Conservation (phyloP, 495 filamentous ascomycete genomes). For the Penicillium daleae region DNA sequence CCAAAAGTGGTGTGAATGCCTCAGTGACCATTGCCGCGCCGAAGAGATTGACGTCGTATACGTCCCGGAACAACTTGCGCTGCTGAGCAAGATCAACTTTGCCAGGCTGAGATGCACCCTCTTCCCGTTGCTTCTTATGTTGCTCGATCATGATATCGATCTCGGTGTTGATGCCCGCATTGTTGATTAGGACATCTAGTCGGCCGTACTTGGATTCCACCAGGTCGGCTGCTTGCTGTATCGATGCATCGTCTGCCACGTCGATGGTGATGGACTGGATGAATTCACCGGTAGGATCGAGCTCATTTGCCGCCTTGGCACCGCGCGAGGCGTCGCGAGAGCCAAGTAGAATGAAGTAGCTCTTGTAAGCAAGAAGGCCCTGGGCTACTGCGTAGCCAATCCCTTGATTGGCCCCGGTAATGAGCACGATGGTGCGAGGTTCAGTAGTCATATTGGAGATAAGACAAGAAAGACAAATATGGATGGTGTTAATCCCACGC, state of each 20-base stretch:
- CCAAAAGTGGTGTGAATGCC: constrained; percentile 48
- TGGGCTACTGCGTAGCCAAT: constrained; percentile 46
- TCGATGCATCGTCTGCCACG: constrained; percentile 42
- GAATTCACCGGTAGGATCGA: constrained; percentile 27
- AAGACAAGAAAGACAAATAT: background rate
- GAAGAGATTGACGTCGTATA: constrained; percentile 49
- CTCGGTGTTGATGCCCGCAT: constrained; percentile 43
- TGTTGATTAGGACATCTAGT: constrained; percentile 46
- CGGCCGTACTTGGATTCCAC: constrained; percentile 34
- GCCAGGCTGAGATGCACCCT: background rate
- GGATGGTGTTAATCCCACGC: background rate
- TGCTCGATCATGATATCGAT: constrained; percentile 23
- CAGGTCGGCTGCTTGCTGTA: constrained; percentile 37
- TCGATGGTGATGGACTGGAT: constrained; percentile 41
- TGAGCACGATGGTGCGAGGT: constrained; percentile 37
- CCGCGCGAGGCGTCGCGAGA: constrained; percentile 36
- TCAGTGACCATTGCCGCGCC: constrained; percentile 43
- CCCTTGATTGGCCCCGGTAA: constrained; percentile 52
- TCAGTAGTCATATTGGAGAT: constrained; percentile 7
- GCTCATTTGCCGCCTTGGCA: constrained; percentile 22
- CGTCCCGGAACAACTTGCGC: constrained; percentile 34
- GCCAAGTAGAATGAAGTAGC: constrained; percentile 46
- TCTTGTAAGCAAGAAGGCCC: constrained; percentile 31
- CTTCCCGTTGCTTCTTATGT: constrained; percentile 3
- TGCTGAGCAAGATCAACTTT: constrained; percentile 19